Evolutionary conservation across 2,329 filamentous ascomycete species (phyloP).

Genomic region (Diatrype stigma): DNA sequence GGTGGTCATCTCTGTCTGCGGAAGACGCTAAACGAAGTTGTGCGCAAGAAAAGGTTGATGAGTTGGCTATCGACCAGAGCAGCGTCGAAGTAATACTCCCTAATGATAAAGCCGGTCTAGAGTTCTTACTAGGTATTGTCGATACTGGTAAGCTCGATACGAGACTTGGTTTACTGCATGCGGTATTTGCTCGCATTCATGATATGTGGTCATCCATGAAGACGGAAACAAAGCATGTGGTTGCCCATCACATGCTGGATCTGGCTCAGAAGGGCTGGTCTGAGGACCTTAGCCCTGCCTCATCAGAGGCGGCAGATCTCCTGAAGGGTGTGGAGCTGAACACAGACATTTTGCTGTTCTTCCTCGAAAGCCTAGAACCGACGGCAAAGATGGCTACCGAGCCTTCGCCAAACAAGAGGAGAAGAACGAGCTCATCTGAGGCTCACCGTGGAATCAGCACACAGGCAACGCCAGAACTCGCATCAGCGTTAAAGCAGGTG

Average conservation of each 20-base stretch:
- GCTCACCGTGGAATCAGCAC: conserved; percentile 55
- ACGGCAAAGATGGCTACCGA: conserved; percentile 69
- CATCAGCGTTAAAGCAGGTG: conserved; percentile 65
- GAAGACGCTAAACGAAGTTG: conserved; percentile 49
- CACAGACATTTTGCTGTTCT: conserved; percentile 65
- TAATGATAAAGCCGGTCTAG: conserved; percentile 49
- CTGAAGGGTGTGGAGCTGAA: conserved; percentile 70
- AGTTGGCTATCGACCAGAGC: conserved; percentile 35
- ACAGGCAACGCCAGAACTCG: conserved; percentile 62
- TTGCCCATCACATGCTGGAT: conserved; percentile 60
- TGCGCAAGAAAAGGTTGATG: conserved; percentile 39
- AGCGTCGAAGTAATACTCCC: conserved; percentile 50
- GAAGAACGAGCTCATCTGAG: conserved; percentile 72
- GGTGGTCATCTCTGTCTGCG: conserved; percentile 59
- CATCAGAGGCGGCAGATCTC: conserved; percentile 65
- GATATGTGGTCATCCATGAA: conserved; percentile 72
- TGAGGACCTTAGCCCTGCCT: conserved; percentile 35
- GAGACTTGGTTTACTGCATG: conserved; percentile 55
- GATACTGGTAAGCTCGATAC: conserved; percentile 35
- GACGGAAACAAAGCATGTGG: conserved; percentile 52
- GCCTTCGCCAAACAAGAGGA: conserved; percentile 71
- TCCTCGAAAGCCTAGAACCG: conserved; percentile 70
- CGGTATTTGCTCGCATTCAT: conserved; percentile 65
- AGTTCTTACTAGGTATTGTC: conserved; percentile 46
- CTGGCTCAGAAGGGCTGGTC: conserved; percentile 46